Evolutionary conservation across 148 eudicot genomes (phyloP).

Genomic region (Linanthus parryae): DNA sequence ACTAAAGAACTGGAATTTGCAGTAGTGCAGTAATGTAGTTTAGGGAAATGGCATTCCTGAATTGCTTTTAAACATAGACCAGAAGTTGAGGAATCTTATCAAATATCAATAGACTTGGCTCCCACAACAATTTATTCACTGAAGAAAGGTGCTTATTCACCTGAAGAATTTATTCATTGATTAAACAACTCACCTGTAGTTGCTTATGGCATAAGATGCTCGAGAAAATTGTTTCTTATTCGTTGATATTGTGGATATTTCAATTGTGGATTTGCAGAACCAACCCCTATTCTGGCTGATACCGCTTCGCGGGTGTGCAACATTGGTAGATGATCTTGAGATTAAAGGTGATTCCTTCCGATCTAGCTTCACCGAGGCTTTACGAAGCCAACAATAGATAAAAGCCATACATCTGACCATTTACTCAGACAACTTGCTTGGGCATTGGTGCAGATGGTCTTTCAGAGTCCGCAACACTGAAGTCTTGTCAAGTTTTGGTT

Average conservation of each 20-base stretch:
- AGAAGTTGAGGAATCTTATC: too few relatives aligned
- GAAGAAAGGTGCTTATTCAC: too few relatives aligned
- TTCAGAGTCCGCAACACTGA: conserved; percentile 50
- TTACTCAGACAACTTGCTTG: conserved; percentile 84
- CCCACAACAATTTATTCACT: too few relatives aligned
- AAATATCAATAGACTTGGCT: too few relatives aligned
- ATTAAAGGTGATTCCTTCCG: conserved; percentile 24
- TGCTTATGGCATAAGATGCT: conserved; percentile 77
- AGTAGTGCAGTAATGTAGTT: too few relatives aligned
- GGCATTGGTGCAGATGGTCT: conserved; percentile 84
- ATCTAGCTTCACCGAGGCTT: conserved; percentile 34
- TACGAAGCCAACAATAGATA: conserved; percentile 76
- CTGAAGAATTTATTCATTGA: too few relatives aligned
- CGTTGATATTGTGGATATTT: conserved; percentile 70
- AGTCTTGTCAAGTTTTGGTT: conserved; percentile 28
- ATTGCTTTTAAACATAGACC: too few relatives aligned
- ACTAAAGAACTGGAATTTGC: too few relatives aligned
- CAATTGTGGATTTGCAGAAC: conserved; percentile 44
- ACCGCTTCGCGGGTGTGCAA: conserved; percentile 20
- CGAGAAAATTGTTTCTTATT: conserved; percentile 59
- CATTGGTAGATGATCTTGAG: conserved; percentile 35
- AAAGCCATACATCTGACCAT: conserved; percentile 92
- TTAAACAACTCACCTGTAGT: conserved; percentile 69
- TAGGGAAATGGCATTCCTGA: too few relatives aligned
- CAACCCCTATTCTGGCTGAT: conserved; percentile 26